Conservation (phyloP, 352 stramenopile species). For the Phytophthora sp. region DNA sequence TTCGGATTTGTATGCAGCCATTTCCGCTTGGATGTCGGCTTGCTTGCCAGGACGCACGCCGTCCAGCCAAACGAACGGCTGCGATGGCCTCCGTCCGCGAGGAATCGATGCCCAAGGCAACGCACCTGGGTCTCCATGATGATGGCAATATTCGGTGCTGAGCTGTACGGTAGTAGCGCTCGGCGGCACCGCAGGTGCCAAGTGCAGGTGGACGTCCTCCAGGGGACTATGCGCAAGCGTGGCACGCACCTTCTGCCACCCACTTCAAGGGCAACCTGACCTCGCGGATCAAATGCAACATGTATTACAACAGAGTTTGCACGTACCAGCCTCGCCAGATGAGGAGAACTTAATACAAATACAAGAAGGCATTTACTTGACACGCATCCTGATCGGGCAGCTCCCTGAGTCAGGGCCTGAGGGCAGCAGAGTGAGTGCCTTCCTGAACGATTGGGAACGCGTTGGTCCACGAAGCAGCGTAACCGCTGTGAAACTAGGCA, state of each 20-base stretch:
- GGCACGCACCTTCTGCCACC: conserved; percentile 17
- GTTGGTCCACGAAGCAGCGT: neutral
- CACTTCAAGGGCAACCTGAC: conserved; percentile 22
- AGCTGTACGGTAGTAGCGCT: neutral
- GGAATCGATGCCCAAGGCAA: neutral
- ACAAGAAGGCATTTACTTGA: neutral
- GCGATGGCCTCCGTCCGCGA: neutral
- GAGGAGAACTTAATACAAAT: too few relatives aligned
- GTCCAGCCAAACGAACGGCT: conserved; percentile 21
- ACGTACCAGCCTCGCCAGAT: too few relatives aligned
- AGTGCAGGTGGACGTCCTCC: conserved; percentile 17
- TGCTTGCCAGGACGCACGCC: neutral
- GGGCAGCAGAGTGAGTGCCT: conserved; percentile 2
- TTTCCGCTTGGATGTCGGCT: conserved; percentile 12
- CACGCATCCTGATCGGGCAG: too few relatives aligned
- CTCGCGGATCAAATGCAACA: neutral
- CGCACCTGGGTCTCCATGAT: neutral
- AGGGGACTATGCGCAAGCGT: conserved; percentile 2
- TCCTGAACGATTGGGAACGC: conserved; percentile 14
- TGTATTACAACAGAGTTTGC: too few relatives aligned
- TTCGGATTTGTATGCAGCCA: too few relatives aligned
- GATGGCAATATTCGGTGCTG: neutral
- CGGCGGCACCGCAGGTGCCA: conserved; percentile 2
- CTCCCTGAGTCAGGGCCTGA: too few relatives aligned
- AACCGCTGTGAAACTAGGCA: neutral